phyloP scores from a whole-genome alignment of 2,329 filamentous ascomycete genomes.

The Ophiostoma quercus region DNA sequence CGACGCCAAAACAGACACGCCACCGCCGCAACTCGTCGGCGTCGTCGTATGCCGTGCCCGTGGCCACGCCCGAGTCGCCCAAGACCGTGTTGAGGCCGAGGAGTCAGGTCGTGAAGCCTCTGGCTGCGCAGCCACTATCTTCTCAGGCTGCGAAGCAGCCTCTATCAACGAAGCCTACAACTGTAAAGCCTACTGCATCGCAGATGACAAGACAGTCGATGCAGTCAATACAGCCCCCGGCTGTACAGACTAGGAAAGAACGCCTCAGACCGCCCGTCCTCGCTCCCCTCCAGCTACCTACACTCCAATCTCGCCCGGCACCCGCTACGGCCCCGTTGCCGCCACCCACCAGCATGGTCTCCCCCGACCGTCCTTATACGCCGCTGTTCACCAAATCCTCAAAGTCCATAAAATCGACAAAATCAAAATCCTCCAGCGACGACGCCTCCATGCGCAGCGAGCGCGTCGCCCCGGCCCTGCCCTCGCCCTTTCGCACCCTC shows the following conservation, averaged over 20 bases:
- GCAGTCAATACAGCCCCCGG: no score
- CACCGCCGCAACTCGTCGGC: constrained; percentile 3
- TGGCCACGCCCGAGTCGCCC: no score
- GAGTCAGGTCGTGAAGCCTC: no score
- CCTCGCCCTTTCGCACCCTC: not conserved
- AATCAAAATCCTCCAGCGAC: not conserved
- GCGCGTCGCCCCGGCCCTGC: not conserved
- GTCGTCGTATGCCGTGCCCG: constrained; percentile 15
- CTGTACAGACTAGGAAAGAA: not conserved
- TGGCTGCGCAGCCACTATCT: no score
- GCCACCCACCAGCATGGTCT: no score
- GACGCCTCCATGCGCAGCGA: not conserved
- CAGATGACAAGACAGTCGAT: no score
- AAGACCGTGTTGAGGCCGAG: no score
- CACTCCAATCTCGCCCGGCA: not conserved
- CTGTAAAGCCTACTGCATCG: no score
- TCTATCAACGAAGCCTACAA: no score
- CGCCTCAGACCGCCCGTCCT: not conserved
- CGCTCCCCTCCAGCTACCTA: not conserved
- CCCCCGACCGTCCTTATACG: no score
- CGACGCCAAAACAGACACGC: not conserved
- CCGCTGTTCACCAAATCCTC: no score
- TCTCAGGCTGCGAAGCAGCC: no score
- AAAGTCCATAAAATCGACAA: not conserved
- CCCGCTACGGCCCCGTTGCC: not conserved